Evolutionary conservation across 345 rosid genomes (phyloP), one percentile per base, ranked within the genome.

Genomic region (Hevea brasiliensis): DNA sequence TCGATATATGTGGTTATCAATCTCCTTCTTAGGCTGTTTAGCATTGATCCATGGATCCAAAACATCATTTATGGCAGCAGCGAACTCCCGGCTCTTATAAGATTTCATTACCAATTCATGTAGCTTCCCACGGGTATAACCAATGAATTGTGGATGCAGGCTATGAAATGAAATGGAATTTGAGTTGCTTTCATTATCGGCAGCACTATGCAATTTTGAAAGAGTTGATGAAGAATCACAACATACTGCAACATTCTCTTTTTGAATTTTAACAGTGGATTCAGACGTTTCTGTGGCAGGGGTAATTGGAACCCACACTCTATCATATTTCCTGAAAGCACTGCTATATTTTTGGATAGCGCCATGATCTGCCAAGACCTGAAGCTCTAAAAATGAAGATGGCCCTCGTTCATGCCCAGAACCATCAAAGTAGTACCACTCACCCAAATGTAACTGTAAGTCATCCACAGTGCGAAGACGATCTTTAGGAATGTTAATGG

Each of bases 101-200:
- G 98, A 89, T 85, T 92, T 93, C 99, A 96, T 96, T 50, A 93
- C 94, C 87, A 96, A 79, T 76, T 89, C 94, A 85, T 96, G 97
- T 64, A 96, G 92, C 84, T 89, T 93, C 73, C 98, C 97, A 68
- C 94, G 86, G 77, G 89, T 90, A 81, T 84, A 96, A 75, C 97
- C 99, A 76, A 93, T 84, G 76, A 93, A 96, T 79, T 96, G 99
- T 35, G 99, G 99, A 64, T 96, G 93, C 79, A 79, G 70, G 69
- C 79, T 77, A 72, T 93, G 93, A 76, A 96, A 91, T 24, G 78
- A 80, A 79, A 79, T 67, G 62, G 79, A 75, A 73, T 67, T 74
- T 75, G 65, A 56, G 71, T 56, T 70, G 60, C 44, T 78, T 47
- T 79, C 84, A 76, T 76, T 67, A 71, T 37, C 55, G 58, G 74